Evolutionary conservation across 169 alveolate genomes (phyloP).

Genomic region (Plasmodium cynomolgi): DNA sequence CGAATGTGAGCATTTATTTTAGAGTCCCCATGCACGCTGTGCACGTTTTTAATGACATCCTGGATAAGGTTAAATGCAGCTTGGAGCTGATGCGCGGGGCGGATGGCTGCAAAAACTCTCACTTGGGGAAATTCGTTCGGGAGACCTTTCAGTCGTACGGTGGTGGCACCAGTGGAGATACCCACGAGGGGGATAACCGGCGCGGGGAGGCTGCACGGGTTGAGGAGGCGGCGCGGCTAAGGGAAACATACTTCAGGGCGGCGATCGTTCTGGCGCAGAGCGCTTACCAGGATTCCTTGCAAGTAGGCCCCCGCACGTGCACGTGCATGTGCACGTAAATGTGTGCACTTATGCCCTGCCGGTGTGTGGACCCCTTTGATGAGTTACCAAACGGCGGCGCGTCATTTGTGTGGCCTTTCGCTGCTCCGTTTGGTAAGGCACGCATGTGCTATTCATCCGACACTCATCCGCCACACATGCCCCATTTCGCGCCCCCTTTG

Average conservation of each 20-base stretch:
- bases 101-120: neutral
- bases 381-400: too few relatives aligned
- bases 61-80: conserved; percentile 67
- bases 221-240: neutral
- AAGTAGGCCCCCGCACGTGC: conserved; percentile 26
- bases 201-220: neutral
- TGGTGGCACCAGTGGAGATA: neutral
- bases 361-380: too few relatives aligned
- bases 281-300: conserved; percentile 76
- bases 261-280: conserved; percentile 49
- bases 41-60: conserved; percentile 11
- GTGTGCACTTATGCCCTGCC: neutral
- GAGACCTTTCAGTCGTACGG: neutral
- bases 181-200: neutral
- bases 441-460: neutral
- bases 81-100: conserved; percentile 29
- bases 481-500: neutral
- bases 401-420: neutral
- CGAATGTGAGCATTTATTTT: conserved; percentile 67
- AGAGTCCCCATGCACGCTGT: conserved; percentile 8
- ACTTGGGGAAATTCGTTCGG: neutral
- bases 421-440: neutral
- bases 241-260: conserved; percentile 37
- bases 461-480: neutral
- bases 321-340: neutral